Evolutionary conservation across 441 rosid genomes (phyloP).

Genomic region (Capsella rubella): DNA sequence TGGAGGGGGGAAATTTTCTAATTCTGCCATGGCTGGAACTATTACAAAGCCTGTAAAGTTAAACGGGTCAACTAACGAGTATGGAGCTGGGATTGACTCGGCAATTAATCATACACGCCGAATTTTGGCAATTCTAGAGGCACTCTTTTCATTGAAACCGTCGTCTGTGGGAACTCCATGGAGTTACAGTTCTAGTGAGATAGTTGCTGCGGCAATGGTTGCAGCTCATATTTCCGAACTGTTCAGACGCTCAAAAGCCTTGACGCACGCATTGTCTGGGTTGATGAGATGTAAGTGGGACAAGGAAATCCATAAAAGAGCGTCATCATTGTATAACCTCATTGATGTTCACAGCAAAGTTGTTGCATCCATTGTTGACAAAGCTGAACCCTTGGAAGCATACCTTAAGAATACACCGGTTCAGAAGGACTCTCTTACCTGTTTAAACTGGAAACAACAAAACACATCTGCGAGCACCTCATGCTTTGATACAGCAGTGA

Average conservation of each 20-base stretch:
- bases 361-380: slow-evolving; percentile 92
- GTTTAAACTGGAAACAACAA: slow-evolving; percentile 57
- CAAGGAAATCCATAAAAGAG: slow-evolving; percentile 79
- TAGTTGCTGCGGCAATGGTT: slow-evolving; percentile 99
- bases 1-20: slow-evolving; percentile 60
- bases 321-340: slow-evolving; percentile 92
- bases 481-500: slow-evolving; percentile 54
- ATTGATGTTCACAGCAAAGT: slow-evolving; percentile 95
- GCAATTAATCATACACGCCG: slow-evolving; percentile 94
- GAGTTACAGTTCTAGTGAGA: slow-evolving; percentile 97
- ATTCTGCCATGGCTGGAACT: slow-evolving; percentile 48
- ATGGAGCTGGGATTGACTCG: slow-evolving; percentile 67
- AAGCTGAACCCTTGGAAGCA: slow-evolving; percentile 96
- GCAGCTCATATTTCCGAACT: slow-evolving; percentile 99
- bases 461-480: slow-evolving; percentile 52
- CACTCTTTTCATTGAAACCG: slow-evolving; percentile 96
- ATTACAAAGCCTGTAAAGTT: slow-evolving; percentile 59
- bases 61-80: slow-evolving; percentile 69
- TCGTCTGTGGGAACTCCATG: slow-evolving; percentile 96
- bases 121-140: slow-evolving; percentile 90
- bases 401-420: slow-evolving; percentile 69
- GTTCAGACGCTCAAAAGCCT: slow-evolving; percentile 92
- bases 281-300: slow-evolving; percentile 97
- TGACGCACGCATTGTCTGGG: slow-evolving; percentile 87
- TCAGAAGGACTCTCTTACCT: slow-evolving; percentile 65